Percentiles rank a stretch among this genome's conserved stretches.
Evolutionary conservation across 2,329 filamentous ascomycete genomes (phyloP).

Genomic region (Pseudogymnoascus sp.): DNA sequence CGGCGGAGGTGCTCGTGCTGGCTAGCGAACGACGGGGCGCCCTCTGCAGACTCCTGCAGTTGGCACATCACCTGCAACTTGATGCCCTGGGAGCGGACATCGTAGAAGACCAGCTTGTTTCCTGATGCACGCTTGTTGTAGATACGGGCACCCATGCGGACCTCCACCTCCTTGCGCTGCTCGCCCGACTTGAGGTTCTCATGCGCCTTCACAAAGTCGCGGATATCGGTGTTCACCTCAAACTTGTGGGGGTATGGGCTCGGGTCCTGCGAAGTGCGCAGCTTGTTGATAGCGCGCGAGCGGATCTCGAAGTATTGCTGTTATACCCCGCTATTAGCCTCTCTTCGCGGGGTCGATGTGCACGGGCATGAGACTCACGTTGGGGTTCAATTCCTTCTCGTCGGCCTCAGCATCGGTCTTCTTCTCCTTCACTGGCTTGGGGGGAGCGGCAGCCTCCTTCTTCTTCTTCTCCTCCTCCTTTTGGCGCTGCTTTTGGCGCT

Average conservation of each 20-base stretch:
- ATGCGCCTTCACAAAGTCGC: slow-evolving; percentile 71
- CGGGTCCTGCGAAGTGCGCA: slow-evolving; percentile 63
- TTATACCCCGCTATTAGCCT: slow-evolving; percentile 2
- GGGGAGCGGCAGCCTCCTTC: slow-evolving; percentile 63
- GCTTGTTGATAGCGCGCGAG: slow-evolving; percentile 69
- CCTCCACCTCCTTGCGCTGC: slow-evolving; percentile 61
- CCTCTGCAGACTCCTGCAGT: slow-evolving; percentile 64
- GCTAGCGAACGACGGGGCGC: slow-evolving; percentile 62
- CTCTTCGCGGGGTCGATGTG: neutral
- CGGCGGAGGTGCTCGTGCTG: slow-evolving; percentile 85
- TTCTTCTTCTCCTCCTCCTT: slow-evolving; percentile 82
- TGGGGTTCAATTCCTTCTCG: slow-evolving; percentile 68
- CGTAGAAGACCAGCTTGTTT: slow-evolving; percentile 85
- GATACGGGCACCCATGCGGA: slow-evolving; percentile 77
- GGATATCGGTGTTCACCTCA: slow-evolving; percentile 73
- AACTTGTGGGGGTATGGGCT: slow-evolving; percentile 94
- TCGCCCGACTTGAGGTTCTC: slow-evolving; percentile 82
- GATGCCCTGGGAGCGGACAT: slow-evolving; percentile 65
- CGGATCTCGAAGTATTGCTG: slow-evolving; percentile 96
- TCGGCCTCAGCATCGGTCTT: slow-evolving; percentile 43
- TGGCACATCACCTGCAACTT: slow-evolving; percentile 92
- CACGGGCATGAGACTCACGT: slow-evolving; percentile 41
- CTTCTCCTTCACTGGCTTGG: slow-evolving; percentile 51
- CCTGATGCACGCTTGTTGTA: slow-evolving; percentile 80
- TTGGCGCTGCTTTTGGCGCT: slow-evolving; percentile 83